Evolutionary conservation across 306 rosid species (phyloP), one percentile per base, ranked within the genome.

Genomic region (Malus fusca): DNA sequence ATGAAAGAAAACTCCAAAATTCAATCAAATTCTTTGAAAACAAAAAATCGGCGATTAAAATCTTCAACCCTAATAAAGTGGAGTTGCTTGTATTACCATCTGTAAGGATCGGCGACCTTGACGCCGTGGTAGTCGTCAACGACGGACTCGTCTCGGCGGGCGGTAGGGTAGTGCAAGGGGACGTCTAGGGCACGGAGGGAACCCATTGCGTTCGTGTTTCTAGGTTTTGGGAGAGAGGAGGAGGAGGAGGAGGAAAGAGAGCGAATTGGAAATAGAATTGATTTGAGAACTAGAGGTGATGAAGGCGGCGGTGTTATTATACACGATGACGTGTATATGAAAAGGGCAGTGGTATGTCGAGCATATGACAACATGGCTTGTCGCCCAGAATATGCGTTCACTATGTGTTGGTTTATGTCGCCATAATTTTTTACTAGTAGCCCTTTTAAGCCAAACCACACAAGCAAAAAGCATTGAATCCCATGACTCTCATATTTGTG

Each of bases 121-220:
- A 89, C 80, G 65, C 97, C 98, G 63, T 92, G 93, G 67, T 78
- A 94, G 81, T 89, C 77, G 10, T 92, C 97, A 74, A 90, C 37
- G 73, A 95, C 82, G 55, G 97, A 85, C 55, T 83, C 77, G 63
- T 94, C 97, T 73, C 98, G 83, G 51, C 82, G 90, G 81, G 89
- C 84, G 63, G 53, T 35, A 62, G 97, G 96, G 79, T 95, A 95
- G 11, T 58, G 85, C 66, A 89, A 46, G 4, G 85, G 73, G 7
- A 81, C 46, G 33, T 75, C 62, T 0, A 70, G 59, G n/a, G 81
- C 89, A 59, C 82, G 42, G 64, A 87, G 71, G 3, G 92, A 92
- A 31, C 88, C 90, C 97, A 92, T 94, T n/a, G 62, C 26, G 26
- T n/a, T 48, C 1, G 62, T 56, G 13, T n/a, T n/a, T 63, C 73